Evolutionary conservation across 306 rosid genomes (phyloP), one percentile per base, ranked within the genome.

Genomic region (Bauhinia variegata): DNA sequence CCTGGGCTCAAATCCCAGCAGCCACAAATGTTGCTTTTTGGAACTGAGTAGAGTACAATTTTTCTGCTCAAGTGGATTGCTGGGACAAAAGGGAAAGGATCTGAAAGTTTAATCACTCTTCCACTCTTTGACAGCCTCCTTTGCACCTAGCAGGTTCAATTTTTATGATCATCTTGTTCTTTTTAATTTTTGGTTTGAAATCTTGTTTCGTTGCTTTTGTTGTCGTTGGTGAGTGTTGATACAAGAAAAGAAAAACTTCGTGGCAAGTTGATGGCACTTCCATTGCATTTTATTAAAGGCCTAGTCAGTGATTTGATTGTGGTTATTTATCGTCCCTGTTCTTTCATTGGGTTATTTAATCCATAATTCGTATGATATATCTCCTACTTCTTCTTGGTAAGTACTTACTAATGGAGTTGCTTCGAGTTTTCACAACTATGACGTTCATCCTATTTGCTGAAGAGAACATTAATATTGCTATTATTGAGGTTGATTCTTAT

Each of bases 351-450:
- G 46, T 19, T 63, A 63, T 30, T 74, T 59, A 11, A 6, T 31
- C 13, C 34, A 65, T 44, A 15, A 19, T 49, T 19, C 63, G 13
- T 36, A 38, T 4, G 0, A n/a, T n/a, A n/a, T n/a, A n/a, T n/a
- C n/a, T n/a, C 41, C 37, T 54, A 11, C 43, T 11, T 71, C 54
- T 43, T 28, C 33, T 19, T 73, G 38, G 11, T 37, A 23, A 36
- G 54, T 19, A 64, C 58, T 56, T 30, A 64, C 58, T 73, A 36
- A 11, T 63, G 68, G 52, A 50, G 36, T 34, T 67, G 74, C 59
- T 70, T 76, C 71, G 89, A 96, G 96, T 88, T 75, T 83, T 93
- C 79, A 93, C 98, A 38, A 81, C 98, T 4, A 65, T 89, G 85
- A 95, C 91, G 58, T 88, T 89, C 81, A 66, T 74, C 74, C 72